Evolutionary conservation across 495 filamentous ascomycete species (phyloP), one percentile per base, ranked within the genome.

Genomic region (Cudoniella acicularis): DNA sequence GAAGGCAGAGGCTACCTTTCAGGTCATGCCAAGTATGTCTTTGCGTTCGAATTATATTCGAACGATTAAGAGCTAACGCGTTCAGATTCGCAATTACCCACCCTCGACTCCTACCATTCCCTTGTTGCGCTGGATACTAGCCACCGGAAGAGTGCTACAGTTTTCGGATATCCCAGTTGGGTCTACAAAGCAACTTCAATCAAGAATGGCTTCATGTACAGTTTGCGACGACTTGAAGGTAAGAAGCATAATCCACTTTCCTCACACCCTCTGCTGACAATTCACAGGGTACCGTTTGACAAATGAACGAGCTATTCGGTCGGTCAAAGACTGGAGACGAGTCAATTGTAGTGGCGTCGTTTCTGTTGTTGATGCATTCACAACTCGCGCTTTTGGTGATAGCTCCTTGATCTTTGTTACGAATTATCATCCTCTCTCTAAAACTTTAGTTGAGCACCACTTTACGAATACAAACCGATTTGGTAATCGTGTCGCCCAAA

Each of bases 341-440:
- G 82, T 98, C 17, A 81, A 79, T 65, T 92, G 86, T 67, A 87
- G 86, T 50, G 90, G 85, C 61, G 84, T 98, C 23, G 93, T 98
- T 17, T 88, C 86, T 1, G 81, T 96, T 10, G 87, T 96, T 66
- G 90, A 96, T 73, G 90, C 90, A 1, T 98, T 98, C 69, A 98
- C 94, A 6, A 96, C 90, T 43, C 78, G 90, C 41, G 87, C 86
- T 48, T 98, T 98, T 73, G 89, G 91, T 59, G 95, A 98, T 66
- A 95, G 88, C 70, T 98, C 95, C 16, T 79, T 98, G 53, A 87
- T 98, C 58, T 89, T 98, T 69, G 91, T 95, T 30, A 95, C 89
- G 57, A 90, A 95, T 69, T 98, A 93, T 67, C 89, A 95, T 67
- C 95, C 94, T 0, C 75, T 91, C 21, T 88, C 93, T 23, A 95